Percentiles rank a stretch among this genome's conserved stretches.
These are phyloP conservation scores for Gastroboletus turbinatus DNA, from an alignment of 1,284 basidiomycete species.

Conservation along the genomic window DNA sequence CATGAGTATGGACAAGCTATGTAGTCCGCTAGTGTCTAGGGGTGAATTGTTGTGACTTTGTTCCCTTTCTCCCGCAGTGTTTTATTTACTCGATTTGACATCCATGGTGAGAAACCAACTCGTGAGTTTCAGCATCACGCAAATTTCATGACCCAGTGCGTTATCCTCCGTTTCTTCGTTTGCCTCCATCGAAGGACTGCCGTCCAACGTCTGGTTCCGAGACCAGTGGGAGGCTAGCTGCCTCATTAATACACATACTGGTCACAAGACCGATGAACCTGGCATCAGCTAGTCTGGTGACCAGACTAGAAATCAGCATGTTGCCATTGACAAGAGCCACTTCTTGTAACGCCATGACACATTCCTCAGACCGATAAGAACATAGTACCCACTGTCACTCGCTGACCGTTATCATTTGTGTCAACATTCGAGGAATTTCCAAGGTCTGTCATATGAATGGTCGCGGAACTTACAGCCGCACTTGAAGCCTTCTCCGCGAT, in stretches of 20 bases:
- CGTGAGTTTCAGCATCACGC: neutral
- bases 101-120: slow-evolving; percentile 3
- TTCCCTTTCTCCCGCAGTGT: slow-evolving; percentile 22
- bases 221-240: neutral
- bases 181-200: neutral
- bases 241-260: neutral
- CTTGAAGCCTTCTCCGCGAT: neutral
- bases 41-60: slow-evolving; percentile 15
- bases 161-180: neutral
- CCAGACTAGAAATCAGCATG: neutral
- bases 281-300: neutral
- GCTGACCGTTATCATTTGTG: neutral
- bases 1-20: slow-evolving; percentile 36
- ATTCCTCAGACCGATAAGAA: neutral
- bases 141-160: neutral
- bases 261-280: neutral
- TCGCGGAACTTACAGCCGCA: neutral
- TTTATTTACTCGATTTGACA: slow-evolving; percentile 33
- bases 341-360: neutral
- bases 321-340: neutral
- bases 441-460: neutral
- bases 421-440: neutral
- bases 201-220: neutral
- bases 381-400: neutral
- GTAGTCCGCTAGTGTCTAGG: slow-evolving; percentile 24